Conservation (phyloP, 2,329 filamentous ascomycete genomes). For the Tolypocladium tundrense region DNA sequence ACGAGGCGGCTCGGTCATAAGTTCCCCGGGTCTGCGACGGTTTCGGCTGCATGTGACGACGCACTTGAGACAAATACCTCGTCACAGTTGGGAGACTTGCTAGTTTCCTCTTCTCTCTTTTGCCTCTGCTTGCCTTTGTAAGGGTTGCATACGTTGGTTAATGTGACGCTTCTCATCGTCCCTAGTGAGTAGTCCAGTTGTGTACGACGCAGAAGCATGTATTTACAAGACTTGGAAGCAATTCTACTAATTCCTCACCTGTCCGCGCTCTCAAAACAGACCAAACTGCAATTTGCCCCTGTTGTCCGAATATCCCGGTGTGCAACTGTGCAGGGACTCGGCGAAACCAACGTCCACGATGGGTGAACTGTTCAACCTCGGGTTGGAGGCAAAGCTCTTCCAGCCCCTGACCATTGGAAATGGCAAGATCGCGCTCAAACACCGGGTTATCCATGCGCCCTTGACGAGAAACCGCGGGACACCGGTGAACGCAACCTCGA, state of each 20-base stretch:
- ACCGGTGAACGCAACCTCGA: conserved; percentile 29
- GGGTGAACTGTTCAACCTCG: background rate
- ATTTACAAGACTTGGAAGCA: background rate
- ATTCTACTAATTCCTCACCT: background rate
- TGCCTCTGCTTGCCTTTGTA: background rate
- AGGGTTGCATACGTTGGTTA: background rate
- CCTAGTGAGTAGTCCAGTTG: background rate
- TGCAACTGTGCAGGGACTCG: background rate
- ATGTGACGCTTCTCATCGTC: background rate
- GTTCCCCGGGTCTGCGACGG: background rate
- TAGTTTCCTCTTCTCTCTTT: background rate
- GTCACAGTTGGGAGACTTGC: background rate
- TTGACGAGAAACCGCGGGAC: conserved; percentile 45
- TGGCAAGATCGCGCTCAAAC: conserved; percentile 35
- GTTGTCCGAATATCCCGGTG: background rate
- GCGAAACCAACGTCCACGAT: background rate
- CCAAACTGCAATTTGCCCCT: background rate
- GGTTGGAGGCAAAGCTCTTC: conserved; percentile 16
- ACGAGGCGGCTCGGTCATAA: background rate
- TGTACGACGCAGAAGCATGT: background rate
- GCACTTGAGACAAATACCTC: background rate
- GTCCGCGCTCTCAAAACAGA: background rate
- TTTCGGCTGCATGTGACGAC: background rate
- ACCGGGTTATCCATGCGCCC: conserved; percentile 41
- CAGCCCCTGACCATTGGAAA: conserved; percentile 23